phyloP scores from a whole-genome alignment of 1,284 basidiomycete species.

The Ustilago bromivora region DNA sequence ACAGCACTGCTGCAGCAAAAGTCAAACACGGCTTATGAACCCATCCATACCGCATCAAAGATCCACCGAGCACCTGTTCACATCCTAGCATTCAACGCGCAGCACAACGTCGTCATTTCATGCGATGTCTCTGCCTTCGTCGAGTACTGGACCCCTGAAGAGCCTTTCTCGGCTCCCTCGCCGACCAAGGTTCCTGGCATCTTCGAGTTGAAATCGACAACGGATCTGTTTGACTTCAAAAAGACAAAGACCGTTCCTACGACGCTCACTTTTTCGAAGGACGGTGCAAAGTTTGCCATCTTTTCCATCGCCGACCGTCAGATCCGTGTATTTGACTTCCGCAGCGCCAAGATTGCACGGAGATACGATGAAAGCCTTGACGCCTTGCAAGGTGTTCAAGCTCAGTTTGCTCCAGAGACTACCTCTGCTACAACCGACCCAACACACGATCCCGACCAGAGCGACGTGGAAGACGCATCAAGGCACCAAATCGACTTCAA shows the following conservation, averaged over 20 bases:
- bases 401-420: constrained; percentile 14
- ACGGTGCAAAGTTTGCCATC: constrained; percentile 87
- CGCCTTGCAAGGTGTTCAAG: constrained; percentile 78
- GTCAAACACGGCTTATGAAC: constrained; percentile 13
- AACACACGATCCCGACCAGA: neutral
- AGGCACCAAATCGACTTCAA: constrained; percentile 75
- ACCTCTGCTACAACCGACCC: neutral
- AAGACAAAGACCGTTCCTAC: constrained; percentile 95
- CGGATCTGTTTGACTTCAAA: constrained; percentile 97
- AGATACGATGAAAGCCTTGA: constrained; percentile 94
- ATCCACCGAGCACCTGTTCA: constrained; percentile 43
- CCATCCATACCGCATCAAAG: constrained; percentile 32
- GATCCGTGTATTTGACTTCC: constrained; percentile 91
- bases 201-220: constrained; percentile 90
- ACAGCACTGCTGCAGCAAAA: neutral
- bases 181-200: constrained; percentile 72
- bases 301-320: constrained; percentile 92
- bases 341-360: constrained; percentile 87
- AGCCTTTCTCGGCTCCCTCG: constrained; percentile 78
- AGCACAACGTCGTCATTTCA: constrained; percentile 90
- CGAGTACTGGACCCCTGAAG: constrained; percentile 95
- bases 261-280: constrained; percentile 88
- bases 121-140: constrained; percentile 94
- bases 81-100: constrained; percentile 78
- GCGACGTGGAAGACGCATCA: neutral